Conservation (phyloP, 1,284 basidiomycete genomes). For the Violaceomyces palustris region DNA sequence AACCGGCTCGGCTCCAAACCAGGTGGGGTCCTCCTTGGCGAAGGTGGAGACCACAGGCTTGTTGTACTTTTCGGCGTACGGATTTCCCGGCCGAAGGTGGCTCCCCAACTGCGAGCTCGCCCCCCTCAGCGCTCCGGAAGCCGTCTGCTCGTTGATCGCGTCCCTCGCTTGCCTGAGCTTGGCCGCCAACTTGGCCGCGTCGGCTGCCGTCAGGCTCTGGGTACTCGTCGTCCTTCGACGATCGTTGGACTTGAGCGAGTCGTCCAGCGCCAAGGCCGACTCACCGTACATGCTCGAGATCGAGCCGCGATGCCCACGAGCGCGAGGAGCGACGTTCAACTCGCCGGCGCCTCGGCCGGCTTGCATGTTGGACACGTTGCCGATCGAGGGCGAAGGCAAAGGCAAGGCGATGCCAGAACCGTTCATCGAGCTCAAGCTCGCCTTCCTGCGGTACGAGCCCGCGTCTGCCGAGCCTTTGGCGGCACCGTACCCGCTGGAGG, state of each 20-base stretch:
- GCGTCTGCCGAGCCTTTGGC: too few relatives aligned
- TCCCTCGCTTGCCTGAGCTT: conserved; percentile 38
- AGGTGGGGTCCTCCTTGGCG: conserved; percentile 21
- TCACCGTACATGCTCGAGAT: background rate
- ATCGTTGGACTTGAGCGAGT: conserved; percentile 1
- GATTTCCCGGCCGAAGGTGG: conserved; percentile 7
- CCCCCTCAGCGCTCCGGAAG: conserved; percentile 10
- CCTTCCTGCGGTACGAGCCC: conserved; percentile 7
- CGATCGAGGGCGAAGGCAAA: conserved; percentile 11
- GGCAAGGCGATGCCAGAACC: conserved; percentile 6
- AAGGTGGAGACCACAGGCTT: conserved; percentile 40
- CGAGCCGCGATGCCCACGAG: conserved; percentile 2
- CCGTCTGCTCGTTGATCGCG: conserved; percentile 26
- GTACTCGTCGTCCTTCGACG: conserved; percentile 24
- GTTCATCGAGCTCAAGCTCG: conserved; percentile 5
- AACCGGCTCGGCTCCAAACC: conserved; percentile 19
- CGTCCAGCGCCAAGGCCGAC: background rate
- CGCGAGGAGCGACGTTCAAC: background rate
- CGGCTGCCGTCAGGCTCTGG: conserved; percentile 37
- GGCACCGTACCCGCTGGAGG: too few relatives aligned
- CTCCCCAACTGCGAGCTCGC: conserved; percentile 1
- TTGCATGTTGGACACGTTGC: conserved; percentile 4
- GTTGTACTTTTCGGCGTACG: conserved; percentile 25
- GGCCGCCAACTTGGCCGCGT: conserved; percentile 40
- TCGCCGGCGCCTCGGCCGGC: background rate